A percentile compares a stretch with the other conserved stretches of the same genome.
These are phyloP conservation scores for Cryptococcus sp. DNA, from an alignment of 1,284 basidiomycete species.

Conservation along the genomic window DNA sequence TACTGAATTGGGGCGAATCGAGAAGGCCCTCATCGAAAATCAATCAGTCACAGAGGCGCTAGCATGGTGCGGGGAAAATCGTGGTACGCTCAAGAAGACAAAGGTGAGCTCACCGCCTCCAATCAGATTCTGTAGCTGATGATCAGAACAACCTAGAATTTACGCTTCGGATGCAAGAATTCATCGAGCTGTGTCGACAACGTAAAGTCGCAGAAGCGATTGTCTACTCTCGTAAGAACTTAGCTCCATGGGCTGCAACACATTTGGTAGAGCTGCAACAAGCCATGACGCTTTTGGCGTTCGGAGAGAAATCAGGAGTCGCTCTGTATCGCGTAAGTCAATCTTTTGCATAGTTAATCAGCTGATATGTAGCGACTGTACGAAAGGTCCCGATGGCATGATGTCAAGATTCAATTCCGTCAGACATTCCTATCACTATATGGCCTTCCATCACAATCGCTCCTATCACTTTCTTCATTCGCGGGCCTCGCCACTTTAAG, in stretches of 20 bases:
- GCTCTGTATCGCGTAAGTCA: slow-evolving; percentile 42
- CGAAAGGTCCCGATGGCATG: slow-evolving; percentile 68
- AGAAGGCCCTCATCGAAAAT: slow-evolving; percentile 62
- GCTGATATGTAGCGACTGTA: slow-evolving; percentile 65
- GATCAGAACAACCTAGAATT: slow-evolving; percentile 90
- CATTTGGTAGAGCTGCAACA: slow-evolving; percentile 72
- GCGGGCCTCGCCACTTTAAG: slow-evolving; percentile 84
- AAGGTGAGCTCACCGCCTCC: slow-evolving; percentile 56
- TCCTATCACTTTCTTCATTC: slow-evolving; percentile 79
- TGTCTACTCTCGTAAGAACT: slow-evolving; percentile 73
- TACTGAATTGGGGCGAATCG: slow-evolving; percentile 78
- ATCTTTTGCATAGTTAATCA: not conserved
- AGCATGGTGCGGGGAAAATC: slow-evolving; percentile 95
- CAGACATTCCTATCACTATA: slow-evolving; percentile 79
- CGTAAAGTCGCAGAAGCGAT: slow-evolving; percentile 73
- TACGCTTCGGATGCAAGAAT: slow-evolving; percentile 90
- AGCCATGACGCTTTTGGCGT: slow-evolving; percentile 71
- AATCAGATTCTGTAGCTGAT: not conserved
- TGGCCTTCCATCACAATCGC: slow-evolving; percentile 75
- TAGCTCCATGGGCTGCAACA: slow-evolving; percentile 75
- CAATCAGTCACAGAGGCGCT: slow-evolving; percentile 83
- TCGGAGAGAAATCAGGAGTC: slow-evolving; percentile 49
- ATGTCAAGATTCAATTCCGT: slow-evolving; percentile 71
- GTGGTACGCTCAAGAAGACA: slow-evolving; percentile 80
- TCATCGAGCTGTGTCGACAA: slow-evolving; percentile 78